Percentiles rank a stretch among this genome's conserved stretches.
phyloP scores from a whole-genome alignment of 257 asterid genomes.

The Vinca minor region DNA sequence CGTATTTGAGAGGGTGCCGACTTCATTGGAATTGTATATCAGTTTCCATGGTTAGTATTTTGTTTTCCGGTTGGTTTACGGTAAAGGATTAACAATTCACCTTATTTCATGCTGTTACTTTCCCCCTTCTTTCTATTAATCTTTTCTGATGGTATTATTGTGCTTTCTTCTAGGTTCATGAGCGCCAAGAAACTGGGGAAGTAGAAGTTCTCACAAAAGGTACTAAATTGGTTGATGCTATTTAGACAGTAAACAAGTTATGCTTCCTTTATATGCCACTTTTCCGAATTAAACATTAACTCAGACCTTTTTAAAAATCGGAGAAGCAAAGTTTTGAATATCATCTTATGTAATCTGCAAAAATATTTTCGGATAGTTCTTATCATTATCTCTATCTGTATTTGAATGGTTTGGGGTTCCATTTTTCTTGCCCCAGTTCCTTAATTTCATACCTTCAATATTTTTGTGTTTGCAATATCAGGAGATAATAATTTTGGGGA shows the following conservation, averaged over 20 bases:
- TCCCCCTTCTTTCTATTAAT: too few relatives aligned
- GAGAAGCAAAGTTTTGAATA: background rate
- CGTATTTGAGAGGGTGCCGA: too few relatives aligned
- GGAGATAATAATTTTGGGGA: conserved; percentile 94
- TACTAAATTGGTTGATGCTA: conserved; percentile 7
- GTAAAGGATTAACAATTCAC: too few relatives aligned
- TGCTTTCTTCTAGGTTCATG: too few relatives aligned
- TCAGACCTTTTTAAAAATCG: too few relatives aligned
- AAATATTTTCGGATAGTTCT: background rate
- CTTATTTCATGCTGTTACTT: too few relatives aligned
- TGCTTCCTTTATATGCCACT: background rate
- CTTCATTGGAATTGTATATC: too few relatives aligned
- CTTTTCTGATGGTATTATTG: too few relatives aligned
- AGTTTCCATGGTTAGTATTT: too few relatives aligned
- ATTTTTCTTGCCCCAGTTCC: background rate
- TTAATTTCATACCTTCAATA: background rate
- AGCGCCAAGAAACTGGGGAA: too few relatives aligned
- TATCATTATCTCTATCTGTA: background rate
- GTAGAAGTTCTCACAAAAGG: conserved; percentile 97
- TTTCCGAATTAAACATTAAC: background rate
- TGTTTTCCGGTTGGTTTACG: too few relatives aligned
- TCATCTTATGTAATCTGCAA: background rate
- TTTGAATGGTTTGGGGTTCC: background rate
- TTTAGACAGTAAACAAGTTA: background rate
- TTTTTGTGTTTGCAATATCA: conserved; percentile 28